Base-by-base conservation (phyloP, 345 rosid species). In the Brassica incana region DNA sequence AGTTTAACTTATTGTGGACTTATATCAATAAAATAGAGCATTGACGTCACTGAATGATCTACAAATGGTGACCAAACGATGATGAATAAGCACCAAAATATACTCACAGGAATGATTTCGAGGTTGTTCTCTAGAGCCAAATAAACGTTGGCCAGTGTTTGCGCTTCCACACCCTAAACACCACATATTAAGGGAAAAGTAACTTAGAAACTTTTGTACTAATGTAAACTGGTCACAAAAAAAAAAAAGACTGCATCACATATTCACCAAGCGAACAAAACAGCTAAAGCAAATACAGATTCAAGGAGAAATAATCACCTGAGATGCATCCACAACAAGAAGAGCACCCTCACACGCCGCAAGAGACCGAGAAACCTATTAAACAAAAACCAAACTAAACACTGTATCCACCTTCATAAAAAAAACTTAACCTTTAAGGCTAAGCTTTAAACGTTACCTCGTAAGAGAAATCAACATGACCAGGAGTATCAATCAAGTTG, bases 271-370 rank as follows among this genome's bases (percentile, higher is more conserved):
- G 81, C 33, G 4, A 16, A 16, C 45, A 67, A 45, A 66, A 61
- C 25, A 48, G 72, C 71, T 50, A 35, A 14, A 74, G 48, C 36
- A 68, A 36, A 36, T 5, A 68, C 29, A 74, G 43, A 36, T 33
- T 61, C 45, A 33, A 61, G 54, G 59, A 23, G n/a, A 45, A 75
- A 70, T 60, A 65, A 30, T 82, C 45, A 95, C 99, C 98, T 95
- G 99, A 32, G 99, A 92, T 81, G 99, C 97, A 86, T 95, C 99
- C 74, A 95, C 98, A 73, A 95, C 97, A 76, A 95, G 95, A 72
- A 95, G 97, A 75, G 99, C 99, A 82, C 99, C 99, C 89, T 95
- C 99, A 63, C 99, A 95, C 15, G 98, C 99, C 74, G 99, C 99
- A 84, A 95, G 98, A 59, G 99, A 95, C 78, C 99, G 92, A 36